These are phyloP conservation scores for Phascolomyces articulosus DNA, from an alignment of 371 early-diverging fungal genomes.

Conservation along the genomic window DNA sequence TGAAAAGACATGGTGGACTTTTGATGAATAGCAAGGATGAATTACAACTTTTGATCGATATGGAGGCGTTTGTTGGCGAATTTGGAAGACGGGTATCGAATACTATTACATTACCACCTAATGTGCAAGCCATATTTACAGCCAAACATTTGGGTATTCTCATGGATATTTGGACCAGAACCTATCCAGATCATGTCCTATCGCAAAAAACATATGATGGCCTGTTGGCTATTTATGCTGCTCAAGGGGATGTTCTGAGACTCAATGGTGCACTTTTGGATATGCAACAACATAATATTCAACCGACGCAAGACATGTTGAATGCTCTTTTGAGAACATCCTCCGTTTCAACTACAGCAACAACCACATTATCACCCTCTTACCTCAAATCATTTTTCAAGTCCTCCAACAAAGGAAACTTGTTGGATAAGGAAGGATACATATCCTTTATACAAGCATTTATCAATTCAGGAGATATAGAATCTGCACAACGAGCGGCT, in stretches of 20 bases:
- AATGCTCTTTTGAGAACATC: background rate
- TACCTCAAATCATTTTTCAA: conserved; percentile 5
- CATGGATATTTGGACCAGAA: conserved; percentile 9
- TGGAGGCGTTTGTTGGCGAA: conserved; percentile 13
- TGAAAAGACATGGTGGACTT: conserved; percentile 1
- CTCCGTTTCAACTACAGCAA: no score
- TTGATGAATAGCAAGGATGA: background rate
- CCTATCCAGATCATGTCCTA: background rate
- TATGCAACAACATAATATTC: conserved; percentile 15
- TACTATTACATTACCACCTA: background rate
- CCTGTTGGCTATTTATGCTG: conserved; percentile 15
- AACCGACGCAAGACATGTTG: conserved; percentile 12
- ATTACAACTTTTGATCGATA: background rate
- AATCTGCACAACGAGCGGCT: conserved; percentile 16
- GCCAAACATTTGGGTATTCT: conserved; percentile 1
- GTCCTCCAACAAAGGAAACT: conserved; percentile 5
- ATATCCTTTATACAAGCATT: conserved; percentile 28
- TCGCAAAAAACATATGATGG: conserved; percentile 11
- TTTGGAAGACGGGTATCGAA: conserved; percentile 3
- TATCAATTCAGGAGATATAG: conserved; percentile 5
- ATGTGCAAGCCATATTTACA: conserved; percentile 12
- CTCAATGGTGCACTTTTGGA: background rate
- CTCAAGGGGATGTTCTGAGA: background rate
- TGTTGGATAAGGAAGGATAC: conserved; percentile 21
- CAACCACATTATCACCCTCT: background rate